phyloP scores from a whole-genome alignment of 345 rosid species.

The Eucalyptus polyanthemos region DNA sequence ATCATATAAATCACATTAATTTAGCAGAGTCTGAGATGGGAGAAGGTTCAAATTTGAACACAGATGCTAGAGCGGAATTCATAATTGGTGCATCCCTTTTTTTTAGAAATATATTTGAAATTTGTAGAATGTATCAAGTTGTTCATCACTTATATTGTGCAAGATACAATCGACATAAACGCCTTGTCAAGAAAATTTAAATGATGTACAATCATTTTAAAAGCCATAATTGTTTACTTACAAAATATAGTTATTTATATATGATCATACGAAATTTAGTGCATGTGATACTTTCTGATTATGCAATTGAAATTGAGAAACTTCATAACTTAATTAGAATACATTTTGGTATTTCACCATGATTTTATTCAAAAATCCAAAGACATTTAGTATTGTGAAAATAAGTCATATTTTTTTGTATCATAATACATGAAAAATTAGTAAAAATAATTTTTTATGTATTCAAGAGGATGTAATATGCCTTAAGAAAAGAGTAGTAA shows the following conservation, averaged over 20 bases:
- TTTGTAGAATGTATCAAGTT: not conserved
- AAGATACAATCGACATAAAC: not conserved
- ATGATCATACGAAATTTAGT: not conserved
- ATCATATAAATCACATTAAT: not conserved
- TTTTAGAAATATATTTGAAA: not conserved
- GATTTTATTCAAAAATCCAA: not conserved
- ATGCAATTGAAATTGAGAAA: not conserved
- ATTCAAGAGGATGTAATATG: not conserved
- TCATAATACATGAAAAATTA: not conserved
- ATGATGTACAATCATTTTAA: not conserved
- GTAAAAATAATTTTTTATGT: not conserved
- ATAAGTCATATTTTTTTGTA: not conserved
- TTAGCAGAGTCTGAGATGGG: not conserved
- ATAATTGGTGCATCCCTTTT: not conserved
- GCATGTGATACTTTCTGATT: accelerated
- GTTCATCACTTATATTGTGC: not conserved
- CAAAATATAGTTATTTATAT: not conserved
- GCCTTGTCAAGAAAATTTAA: not conserved
- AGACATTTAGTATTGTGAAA: not conserved
- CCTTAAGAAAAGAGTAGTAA: not conserved
- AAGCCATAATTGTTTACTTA: not conserved
- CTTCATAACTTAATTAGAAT: not conserved
- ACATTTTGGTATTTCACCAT: not conserved
- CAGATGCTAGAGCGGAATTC: not conserved
- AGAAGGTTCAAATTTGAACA: not conserved